Conservation (phyloP, 768 basidiomycete species). For the Collybia mongolica region DNA sequence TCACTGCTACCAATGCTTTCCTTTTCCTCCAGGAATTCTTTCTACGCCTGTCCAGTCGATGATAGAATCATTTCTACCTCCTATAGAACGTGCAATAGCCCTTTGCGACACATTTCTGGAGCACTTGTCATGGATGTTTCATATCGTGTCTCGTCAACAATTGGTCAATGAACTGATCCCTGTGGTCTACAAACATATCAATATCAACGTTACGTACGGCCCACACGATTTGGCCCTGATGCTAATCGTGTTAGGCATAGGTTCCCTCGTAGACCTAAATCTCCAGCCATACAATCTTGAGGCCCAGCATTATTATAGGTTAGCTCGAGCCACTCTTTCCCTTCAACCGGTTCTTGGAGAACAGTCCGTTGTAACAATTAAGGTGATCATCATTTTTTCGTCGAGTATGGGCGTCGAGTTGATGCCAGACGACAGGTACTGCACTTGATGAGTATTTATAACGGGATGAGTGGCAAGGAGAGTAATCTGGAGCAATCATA, state of each 20-base stretch:
- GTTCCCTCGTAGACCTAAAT: slow-evolving; percentile 44
- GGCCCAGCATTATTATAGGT: slow-evolving; percentile 49
- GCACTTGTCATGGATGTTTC: slow-evolving; percentile 51
- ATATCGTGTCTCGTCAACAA: slow-evolving; percentile 44
- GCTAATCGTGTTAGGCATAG: slow-evolving; percentile 45
- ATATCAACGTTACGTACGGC: slow-evolving; percentile 32
- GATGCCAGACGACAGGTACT: slow-evolving; percentile 28
- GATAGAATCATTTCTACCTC: slow-evolving; percentile 47
- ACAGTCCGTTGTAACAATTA: slow-evolving; percentile 45
- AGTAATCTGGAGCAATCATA: slow-evolving; percentile 47
- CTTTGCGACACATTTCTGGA: slow-evolving; percentile 48
- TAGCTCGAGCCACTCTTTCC: slow-evolving; percentile 44
- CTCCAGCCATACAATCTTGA: slow-evolving; percentile 48
- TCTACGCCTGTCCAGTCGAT: slow-evolving; percentile 29
- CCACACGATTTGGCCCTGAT: slow-evolving; percentile 51
- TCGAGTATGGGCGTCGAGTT: neutral
- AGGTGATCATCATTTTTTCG: slow-evolving; percentile 21
- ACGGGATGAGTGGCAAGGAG: slow-evolving; percentile 53
- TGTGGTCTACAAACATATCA: slow-evolving; percentile 37
- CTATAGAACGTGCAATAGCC: slow-evolving; percentile 36
- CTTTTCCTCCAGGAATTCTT: slow-evolving; percentile 38
- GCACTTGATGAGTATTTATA: slow-evolving; percentile 54
- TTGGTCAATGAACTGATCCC: slow-evolving; percentile 45
- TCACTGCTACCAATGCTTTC: slow-evolving; percentile 41
- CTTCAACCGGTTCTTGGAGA: slow-evolving; percentile 43